Evolutionary conservation across 2,329 filamentous ascomycete species (phyloP).

Genomic region (Penicillium aurantiogriseum): DNA sequence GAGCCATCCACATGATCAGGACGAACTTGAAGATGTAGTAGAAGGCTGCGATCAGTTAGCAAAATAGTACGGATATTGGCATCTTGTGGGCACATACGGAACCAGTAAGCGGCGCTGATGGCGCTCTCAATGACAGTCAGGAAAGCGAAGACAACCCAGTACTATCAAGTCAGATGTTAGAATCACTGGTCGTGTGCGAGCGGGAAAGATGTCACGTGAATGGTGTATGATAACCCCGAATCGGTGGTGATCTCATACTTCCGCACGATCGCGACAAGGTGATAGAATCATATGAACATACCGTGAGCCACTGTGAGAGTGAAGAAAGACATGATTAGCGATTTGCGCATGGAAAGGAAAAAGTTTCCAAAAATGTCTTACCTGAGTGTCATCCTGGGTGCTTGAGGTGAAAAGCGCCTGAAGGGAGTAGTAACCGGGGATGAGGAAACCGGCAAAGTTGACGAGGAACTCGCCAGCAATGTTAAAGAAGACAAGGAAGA

Average conservation of each 20-base stretch:
- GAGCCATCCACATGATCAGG: constrained; percentile 94
- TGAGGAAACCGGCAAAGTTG: constrained; percentile 64
- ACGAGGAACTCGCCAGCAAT: constrained; percentile 67
- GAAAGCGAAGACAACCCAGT: constrained; percentile 68
- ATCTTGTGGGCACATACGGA: constrained; percentile 49
- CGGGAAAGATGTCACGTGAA: constrained; percentile 27
- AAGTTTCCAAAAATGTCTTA: constrained; percentile 34
- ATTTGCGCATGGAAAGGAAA: background rate
- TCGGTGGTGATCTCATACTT: constrained; percentile 10
- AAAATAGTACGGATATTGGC: background rate
- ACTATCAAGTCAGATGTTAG: constrained; percentile 44
- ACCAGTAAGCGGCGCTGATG: constrained; percentile 68
- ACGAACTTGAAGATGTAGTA: constrained; percentile 99
- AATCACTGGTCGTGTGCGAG: background rate
- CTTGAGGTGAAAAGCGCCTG: constrained; percentile 60
- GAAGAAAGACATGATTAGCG: constrained; percentile 20
- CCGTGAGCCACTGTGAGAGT: constrained; percentile 57
- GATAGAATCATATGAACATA: constrained; percentile 36
- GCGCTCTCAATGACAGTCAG: constrained; percentile 65
- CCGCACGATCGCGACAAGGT: constrained; percentile 8
- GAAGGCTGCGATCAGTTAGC: constrained; percentile 60
- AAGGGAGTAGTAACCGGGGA: constrained; percentile 66
- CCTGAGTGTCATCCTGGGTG: constrained; percentile 65
- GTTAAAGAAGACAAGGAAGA: constrained; percentile 71
- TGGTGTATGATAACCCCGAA: constrained; percentile 14